These are phyloP conservation scores for Hypoxylon sp. DNA, from an alignment of 2,329 filamentous ascomycete genomes.

Conservation along the genomic window DNA sequence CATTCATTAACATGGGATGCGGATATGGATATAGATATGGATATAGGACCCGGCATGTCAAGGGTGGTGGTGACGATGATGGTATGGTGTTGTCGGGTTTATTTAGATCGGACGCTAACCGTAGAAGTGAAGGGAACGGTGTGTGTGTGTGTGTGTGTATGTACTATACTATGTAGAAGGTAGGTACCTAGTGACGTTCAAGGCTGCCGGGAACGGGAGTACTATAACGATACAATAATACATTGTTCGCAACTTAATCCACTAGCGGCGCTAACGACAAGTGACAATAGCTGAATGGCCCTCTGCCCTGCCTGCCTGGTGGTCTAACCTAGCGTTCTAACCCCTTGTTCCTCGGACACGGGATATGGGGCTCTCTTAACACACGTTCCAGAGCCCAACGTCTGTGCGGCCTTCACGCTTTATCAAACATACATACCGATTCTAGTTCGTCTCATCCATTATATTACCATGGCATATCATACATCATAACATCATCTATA, in stretches of 20 bases:
- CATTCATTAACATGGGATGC: constrained; percentile 26
- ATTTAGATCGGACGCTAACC: constrained; percentile 48
- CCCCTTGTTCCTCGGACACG: constrained; percentile 46
- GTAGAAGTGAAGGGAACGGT: constrained; percentile 43
- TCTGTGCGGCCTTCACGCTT: constrained; percentile 48
- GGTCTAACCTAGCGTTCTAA: constrained; percentile 5
- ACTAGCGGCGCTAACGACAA: constrained; percentile 18
- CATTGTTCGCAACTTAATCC: constrained; percentile 5
- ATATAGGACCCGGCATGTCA: constrained; percentile 25
- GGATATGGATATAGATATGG: constrained; percentile 2
- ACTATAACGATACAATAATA: background rate
- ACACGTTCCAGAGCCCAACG: constrained; percentile 43
- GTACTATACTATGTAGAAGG: background rate
- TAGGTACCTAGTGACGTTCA: no score
- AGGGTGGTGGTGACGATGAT: constrained; percentile 17
- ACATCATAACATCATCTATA: constrained; percentile 43
- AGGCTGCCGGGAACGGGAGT: background rate
- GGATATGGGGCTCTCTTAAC: constrained; percentile 48
- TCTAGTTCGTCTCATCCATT: constrained; percentile 41
- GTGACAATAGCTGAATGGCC: constrained; percentile 11
- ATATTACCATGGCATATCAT: constrained; percentile 38
- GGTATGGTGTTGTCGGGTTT: constrained; percentile 29
- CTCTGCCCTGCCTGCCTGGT: background rate
- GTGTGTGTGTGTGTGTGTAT: background rate
- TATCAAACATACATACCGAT: constrained; percentile 36